Percentiles rank a stretch among this genome's conserved stretches.
Conservation (phyloP, 352 stramenopile species). For the Phytophthora syringae region DNA sequence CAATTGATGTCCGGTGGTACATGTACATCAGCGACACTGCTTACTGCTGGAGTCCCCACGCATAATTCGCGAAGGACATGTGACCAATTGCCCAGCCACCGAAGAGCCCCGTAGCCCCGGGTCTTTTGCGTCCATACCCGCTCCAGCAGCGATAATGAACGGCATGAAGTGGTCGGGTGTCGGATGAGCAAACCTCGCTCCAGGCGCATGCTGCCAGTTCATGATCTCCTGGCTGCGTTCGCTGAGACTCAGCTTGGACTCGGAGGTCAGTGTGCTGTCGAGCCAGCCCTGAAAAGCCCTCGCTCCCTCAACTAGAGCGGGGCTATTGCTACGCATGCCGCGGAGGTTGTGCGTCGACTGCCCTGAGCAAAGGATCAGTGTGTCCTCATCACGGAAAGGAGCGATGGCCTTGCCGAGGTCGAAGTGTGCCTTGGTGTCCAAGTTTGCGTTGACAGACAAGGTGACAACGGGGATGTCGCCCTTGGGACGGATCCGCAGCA, state of each 20-base stretch:
- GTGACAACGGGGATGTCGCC: conserved; percentile 88
- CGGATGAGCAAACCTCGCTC: conserved; percentile 17
- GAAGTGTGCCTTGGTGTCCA: conserved; percentile 51
- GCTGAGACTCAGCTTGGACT: conserved; percentile 23
- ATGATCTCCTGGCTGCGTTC: conserved; percentile 17
- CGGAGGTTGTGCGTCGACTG: conserved; percentile 48
- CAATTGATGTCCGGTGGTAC: not conserved
- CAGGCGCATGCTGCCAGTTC: conserved; percentile 20
- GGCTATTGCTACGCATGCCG: conserved; percentile 16
- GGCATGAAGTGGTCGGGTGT: conserved; percentile 28
- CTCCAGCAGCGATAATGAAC: conserved; percentile 23
- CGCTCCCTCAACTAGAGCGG: conserved; percentile 25
- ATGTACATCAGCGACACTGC: not conserved
- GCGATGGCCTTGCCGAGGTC: conserved; percentile 56
- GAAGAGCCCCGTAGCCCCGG: conserved; percentile 16
- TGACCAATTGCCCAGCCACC: conserved; percentile 21
- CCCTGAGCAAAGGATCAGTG: conserved; percentile 74
- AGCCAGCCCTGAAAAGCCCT: conserved; percentile 39
- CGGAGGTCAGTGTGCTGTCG: conserved; percentile 28
- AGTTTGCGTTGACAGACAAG: conserved; percentile 64
- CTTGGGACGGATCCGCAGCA: conserved; percentile 87
- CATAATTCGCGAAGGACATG: conserved; percentile 33
- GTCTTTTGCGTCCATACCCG: conserved; percentile 26
- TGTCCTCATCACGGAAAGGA: conserved; percentile 63
- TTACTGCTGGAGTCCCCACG: conserved; percentile 19